Evolutionary conservation across 257 asterid species (phyloP).

Genomic region (Prunella vulgaris): DNA sequence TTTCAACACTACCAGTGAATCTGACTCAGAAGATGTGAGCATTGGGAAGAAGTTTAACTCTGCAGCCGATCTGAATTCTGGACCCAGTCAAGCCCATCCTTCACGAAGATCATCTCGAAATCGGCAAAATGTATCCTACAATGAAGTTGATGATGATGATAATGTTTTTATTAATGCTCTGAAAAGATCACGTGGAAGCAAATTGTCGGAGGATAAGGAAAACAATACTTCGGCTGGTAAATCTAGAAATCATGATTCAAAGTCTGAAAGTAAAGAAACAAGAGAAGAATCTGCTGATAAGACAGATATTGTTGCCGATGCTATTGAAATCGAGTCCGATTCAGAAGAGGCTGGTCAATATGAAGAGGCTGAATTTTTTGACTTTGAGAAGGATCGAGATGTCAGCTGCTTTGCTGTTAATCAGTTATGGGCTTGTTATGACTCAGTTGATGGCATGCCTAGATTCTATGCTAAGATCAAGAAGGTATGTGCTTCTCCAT

Average conservation of each 20-base stretch:
- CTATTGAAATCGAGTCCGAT: slow-evolving; percentile 33
- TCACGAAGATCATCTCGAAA: slow-evolving; percentile 60
- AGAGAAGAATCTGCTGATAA: slow-evolving; percentile 11
- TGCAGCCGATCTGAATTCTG: slow-evolving; percentile 32
- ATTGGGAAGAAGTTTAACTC: slow-evolving; percentile 13
- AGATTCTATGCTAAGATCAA: slow-evolving; percentile 66
- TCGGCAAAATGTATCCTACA: slow-evolving; percentile 51
- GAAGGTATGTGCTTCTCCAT: slow-evolving; percentile 37
- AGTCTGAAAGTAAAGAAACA: slow-evolving; percentile 21
- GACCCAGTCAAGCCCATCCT: slow-evolving; percentile 21
- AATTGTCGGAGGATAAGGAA: slow-evolving; percentile 28
- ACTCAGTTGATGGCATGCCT: slow-evolving; percentile 62
- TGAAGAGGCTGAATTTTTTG: slow-evolving; percentile 70
- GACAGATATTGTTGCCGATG: slow-evolving; percentile 24
- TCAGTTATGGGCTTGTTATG: slow-evolving; percentile 88
- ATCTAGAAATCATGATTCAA: slow-evolving; percentile 14
- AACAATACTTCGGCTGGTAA: slow-evolving; percentile 21
- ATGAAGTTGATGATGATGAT: slow-evolving; percentile 47
- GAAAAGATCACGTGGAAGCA: slow-evolving; percentile 31
- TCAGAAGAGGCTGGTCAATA: slow-evolving; percentile 9
- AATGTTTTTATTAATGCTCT: slow-evolving; percentile 31
- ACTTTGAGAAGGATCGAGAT: slow-evolving; percentile 55
- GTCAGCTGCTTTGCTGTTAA: slow-evolving; percentile 36
- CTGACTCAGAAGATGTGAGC: slow-evolving; percentile 36
- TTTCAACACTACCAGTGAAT: slow-evolving; percentile 40